phyloP scores from a whole-genome alignment of 1,284 basidiomycete species.

The Spongispora temasekensis region DNA sequence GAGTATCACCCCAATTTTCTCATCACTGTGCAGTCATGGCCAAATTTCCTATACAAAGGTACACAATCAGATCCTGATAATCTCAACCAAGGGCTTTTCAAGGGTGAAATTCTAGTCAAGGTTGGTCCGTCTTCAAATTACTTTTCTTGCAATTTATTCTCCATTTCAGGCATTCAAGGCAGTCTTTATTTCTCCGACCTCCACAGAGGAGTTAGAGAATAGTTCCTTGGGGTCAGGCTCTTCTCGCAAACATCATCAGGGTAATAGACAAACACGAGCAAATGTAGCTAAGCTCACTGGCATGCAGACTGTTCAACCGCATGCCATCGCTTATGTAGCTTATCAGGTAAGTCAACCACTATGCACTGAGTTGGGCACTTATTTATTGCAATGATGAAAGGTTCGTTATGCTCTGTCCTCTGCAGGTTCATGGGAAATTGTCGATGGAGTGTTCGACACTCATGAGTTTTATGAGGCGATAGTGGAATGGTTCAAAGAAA shows the following conservation, averaged over 20 bases:
- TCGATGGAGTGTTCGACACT: conserved; percentile 1
- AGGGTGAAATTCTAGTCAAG: background rate
- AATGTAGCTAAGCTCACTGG: background rate
- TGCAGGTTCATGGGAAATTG: conserved; percentile 1
- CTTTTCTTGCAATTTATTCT: background rate
- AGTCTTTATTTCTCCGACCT: conserved; percentile 1
- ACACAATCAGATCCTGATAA: background rate
- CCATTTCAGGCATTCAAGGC: conserved; percentile 1
- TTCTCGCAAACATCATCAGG: background rate
- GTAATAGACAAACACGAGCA: background rate
- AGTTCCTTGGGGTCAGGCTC: background rate
- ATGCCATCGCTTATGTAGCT: conserved; percentile 4
- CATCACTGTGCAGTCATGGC: background rate
- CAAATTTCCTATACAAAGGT: background rate
- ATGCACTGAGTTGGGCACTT: background rate
- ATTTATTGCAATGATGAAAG: background rate
- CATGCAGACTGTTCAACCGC: too few species aligned
- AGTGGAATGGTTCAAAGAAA: conserved; percentile 1
- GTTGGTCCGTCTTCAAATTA: background rate
- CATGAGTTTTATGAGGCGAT: conserved; percentile 4
- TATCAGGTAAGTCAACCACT: background rate
- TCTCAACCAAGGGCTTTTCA: background rate
- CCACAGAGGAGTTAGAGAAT: too few species aligned
- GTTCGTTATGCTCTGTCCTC: background rate
- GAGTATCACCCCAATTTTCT: background rate